A percentile compares a stretch with the other conserved stretches of the same genome.
Evolutionary conservation across 345 rosid genomes (phyloP).

Genomic region (Trapa incisa): DNA sequence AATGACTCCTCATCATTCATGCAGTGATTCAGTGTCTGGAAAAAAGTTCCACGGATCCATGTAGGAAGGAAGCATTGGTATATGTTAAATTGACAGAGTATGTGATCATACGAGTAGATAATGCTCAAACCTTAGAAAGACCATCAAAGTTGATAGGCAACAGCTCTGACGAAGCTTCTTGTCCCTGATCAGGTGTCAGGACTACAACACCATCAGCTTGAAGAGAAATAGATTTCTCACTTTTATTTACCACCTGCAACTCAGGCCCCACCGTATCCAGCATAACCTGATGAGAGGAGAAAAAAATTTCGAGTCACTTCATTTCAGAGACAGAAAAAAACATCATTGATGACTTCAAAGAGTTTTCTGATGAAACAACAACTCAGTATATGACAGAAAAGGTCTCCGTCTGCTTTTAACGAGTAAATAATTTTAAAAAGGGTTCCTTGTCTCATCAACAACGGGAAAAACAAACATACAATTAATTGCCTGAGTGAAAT

Average conservation of each 20-base stretch:
- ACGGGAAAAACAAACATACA: background rate
- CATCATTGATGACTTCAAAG: background rate
- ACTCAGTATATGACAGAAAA: background rate
- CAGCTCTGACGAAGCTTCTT: constrained; percentile 71
- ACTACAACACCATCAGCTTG: constrained; percentile 59
- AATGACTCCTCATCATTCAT: background rate
- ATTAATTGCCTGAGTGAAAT: background rate
- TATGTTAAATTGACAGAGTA: background rate
- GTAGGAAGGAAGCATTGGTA: background rate
- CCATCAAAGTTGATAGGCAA: constrained; percentile 91
- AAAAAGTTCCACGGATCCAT: background rate
- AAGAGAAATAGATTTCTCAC: constrained; percentile 60
- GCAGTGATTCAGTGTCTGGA: background rate
- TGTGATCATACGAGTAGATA: background rate
- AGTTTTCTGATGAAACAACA: no score
- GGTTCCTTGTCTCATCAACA: background rate
- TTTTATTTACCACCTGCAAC: constrained; percentile 75
- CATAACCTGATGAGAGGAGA: constrained; percentile 50
- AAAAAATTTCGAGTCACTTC: background rate
- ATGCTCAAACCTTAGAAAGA: constrained; percentile 45
- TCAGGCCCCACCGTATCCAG: constrained; percentile 92
- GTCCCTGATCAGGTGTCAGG: constrained; percentile 64
- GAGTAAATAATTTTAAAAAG: background rate
- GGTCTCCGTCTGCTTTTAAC: background rate
- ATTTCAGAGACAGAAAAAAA: background rate